These are phyloP conservation scores for Cryptosporidium viatorum DNA, from an alignment of 169 alveolate species.

Conservation along the genomic window DNA sequence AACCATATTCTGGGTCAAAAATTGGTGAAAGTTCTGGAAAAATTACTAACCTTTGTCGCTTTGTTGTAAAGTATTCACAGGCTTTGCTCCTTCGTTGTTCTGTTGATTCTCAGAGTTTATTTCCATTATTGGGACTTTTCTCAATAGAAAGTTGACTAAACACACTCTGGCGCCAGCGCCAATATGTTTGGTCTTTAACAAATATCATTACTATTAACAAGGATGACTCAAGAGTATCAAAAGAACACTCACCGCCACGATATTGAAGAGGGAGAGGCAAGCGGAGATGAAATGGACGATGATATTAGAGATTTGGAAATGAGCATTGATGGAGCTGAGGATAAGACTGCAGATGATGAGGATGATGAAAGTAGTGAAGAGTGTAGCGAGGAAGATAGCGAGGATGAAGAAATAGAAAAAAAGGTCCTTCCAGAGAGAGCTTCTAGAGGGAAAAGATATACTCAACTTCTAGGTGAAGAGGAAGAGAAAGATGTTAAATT, in stretches of 20 bases:
- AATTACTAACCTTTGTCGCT: no score
- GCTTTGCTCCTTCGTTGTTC: no score
- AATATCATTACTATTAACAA: neutral
- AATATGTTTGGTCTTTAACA: neutral
- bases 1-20: neutral
- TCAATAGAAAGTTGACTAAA: neutral
- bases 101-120: no score
- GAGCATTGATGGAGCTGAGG: neutral
- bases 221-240: conserved; percentile 5
- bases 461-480: conserved; percentile 76
- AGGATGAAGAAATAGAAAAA: conserved; percentile 9
- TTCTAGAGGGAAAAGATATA: conserved; percentile 77
- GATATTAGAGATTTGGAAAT: neutral
- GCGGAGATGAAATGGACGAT: neutral
- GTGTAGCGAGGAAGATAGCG: conserved; percentile 26
- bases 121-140: neutral
- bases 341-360: neutral
- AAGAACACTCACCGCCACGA: neutral
- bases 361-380: neutral
- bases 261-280: neutral
- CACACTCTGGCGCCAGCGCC: conserved; percentile 1
- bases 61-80: neutral
- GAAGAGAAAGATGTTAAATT: conserved; percentile 70
- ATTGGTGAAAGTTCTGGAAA: neutral
- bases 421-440: conserved; percentile 76